These are phyloP conservation scores for Cladobotryum protrusum DNA, from an alignment of 2,329 filamentous ascomycete genomes.

Conservation along the genomic window DNA sequence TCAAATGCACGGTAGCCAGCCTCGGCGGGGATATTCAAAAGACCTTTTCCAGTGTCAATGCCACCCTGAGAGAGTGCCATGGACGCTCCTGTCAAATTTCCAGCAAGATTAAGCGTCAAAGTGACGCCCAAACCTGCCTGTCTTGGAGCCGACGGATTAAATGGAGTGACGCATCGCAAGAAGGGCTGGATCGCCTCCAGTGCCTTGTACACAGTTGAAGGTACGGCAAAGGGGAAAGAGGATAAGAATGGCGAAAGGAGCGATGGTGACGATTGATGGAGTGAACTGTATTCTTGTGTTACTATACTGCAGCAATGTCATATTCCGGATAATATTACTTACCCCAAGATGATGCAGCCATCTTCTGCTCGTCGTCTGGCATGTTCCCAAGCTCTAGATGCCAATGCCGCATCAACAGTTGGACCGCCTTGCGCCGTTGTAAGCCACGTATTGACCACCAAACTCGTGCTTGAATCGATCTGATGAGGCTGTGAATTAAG, in stretches of 20 bases:
- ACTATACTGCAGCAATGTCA: neutral
- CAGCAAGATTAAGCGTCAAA: constrained; percentile 73
- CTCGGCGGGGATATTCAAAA: constrained; percentile 74
- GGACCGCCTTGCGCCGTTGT: constrained; percentile 66
- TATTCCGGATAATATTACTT: constrained; percentile 28
- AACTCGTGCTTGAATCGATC: constrained; percentile 81
- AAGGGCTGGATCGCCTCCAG: constrained; percentile 81
- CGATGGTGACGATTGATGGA: constrained; percentile 84
- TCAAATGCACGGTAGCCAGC: constrained; percentile 88
- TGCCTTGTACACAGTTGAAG: constrained; percentile 67
- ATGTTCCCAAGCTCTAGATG: constrained; percentile 89
- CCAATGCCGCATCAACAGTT: constrained; percentile 73
- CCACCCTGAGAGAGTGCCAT: constrained; percentile 80
- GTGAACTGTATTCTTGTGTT: constrained; percentile 52
- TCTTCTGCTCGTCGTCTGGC: constrained; percentile 90
- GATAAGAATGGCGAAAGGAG: constrained; percentile 74
- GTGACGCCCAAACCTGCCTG: constrained; percentile 76
- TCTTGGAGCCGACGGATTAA: constrained; percentile 77
- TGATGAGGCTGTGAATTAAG: constrained; percentile 73
- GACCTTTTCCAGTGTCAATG: constrained; percentile 73
- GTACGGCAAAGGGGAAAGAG: constrained; percentile 72
- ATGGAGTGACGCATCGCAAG: constrained; percentile 77
- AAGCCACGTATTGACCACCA: constrained; percentile 94
- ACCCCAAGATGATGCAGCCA: constrained; percentile 87
- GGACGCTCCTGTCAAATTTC: constrained; percentile 68